phyloP scores from a whole-genome alignment of 805 yeast species.

The Candida ulmi region DNA sequence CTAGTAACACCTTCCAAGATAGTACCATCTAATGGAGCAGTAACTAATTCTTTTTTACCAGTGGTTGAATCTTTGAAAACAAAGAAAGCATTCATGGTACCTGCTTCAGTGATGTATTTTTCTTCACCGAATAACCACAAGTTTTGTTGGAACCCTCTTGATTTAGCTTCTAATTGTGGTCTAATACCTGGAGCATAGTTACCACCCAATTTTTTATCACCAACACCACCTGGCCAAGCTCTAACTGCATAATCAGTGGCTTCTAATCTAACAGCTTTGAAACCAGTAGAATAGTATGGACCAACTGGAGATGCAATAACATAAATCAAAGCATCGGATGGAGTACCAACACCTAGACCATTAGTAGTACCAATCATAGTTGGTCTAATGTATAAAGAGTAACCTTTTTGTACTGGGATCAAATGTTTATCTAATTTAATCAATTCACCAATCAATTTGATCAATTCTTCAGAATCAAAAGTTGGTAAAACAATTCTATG shows the following conservation, averaged over 20 bases:
- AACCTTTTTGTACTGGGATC: slow-evolving; percentile 84
- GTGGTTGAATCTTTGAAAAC: slow-evolving; percentile 69
- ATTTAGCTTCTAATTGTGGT: slow-evolving; percentile 88
- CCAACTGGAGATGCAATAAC: slow-evolving; percentile 96
- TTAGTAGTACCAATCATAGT: slow-evolving; percentile 91
- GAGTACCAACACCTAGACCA: slow-evolving; percentile 81
- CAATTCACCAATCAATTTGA: slow-evolving; percentile 70
- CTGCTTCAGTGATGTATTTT: slow-evolving; percentile 87
- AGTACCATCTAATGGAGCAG: slow-evolving; percentile 97
- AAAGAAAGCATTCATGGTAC: slow-evolving; percentile 94
- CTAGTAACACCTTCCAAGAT: slow-evolving; percentile 96
- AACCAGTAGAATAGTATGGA: slow-evolving; percentile 91
- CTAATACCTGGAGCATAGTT: slow-evolving; percentile 94
- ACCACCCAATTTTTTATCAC: slow-evolving; percentile 94
- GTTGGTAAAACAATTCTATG: slow-evolving; percentile 84
- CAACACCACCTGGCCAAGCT: slow-evolving; percentile 99
- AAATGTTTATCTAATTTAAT: slow-evolving; percentile 69
- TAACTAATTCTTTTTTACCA: slow-evolving; percentile 86
- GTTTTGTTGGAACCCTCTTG: slow-evolving; percentile 91
- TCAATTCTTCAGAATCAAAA: slow-evolving; percentile 73
- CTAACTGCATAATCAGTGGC: slow-evolving; percentile 95
- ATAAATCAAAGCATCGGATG: slow-evolving; percentile 74
- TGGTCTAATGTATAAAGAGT: slow-evolving; percentile 90
- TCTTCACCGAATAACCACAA: slow-evolving; percentile 95
- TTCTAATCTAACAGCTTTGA: slow-evolving; percentile 90